Evolutionary conservation across 108 stramenopile genomes (phyloP).

Genomic region (Fragilaria radians): DNA sequence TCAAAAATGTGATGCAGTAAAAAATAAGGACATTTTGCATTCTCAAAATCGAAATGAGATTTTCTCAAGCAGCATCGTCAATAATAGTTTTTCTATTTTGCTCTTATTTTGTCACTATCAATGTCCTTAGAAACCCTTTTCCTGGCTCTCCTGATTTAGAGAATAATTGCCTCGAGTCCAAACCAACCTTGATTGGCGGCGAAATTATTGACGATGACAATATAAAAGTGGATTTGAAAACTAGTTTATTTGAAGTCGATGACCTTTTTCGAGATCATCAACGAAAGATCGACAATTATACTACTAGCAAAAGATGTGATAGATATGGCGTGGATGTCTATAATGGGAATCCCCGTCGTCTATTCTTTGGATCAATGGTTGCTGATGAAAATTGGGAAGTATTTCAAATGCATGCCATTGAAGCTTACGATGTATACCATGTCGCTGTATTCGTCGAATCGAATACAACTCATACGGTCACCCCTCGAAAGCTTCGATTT

Average conservation of each 20-base stretch:
- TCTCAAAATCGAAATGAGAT: no score
- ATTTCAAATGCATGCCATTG: conserved; percentile 24
- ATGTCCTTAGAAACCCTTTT: no score
- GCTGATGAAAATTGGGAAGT: conserved; percentile 41
- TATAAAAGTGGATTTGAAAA: no score
- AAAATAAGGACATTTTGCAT: no score
- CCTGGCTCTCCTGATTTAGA: no score
- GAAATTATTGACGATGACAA: no score
- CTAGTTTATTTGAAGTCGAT: neutral
- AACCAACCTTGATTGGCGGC: no score
- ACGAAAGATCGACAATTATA: neutral
- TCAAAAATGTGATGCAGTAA: no score
- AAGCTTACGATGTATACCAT: conserved; percentile 42
- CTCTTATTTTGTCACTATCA: no score
- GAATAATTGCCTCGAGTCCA: no score
- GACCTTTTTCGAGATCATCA: neutral
- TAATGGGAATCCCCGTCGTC: neutral
- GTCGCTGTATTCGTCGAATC: conserved; percentile 42
- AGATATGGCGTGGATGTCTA: neutral
- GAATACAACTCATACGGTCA: conserved; percentile 39
- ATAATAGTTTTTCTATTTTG: no score
- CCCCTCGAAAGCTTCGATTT: conserved; percentile 20
- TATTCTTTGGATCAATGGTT: conserved; percentile 12
- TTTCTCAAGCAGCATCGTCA: no score
- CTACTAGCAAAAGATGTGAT: neutral